phyloP scores from a whole-genome alignment of 2,329 filamentous ascomycete species.

The Talaromyces amestolkiae region DNA sequence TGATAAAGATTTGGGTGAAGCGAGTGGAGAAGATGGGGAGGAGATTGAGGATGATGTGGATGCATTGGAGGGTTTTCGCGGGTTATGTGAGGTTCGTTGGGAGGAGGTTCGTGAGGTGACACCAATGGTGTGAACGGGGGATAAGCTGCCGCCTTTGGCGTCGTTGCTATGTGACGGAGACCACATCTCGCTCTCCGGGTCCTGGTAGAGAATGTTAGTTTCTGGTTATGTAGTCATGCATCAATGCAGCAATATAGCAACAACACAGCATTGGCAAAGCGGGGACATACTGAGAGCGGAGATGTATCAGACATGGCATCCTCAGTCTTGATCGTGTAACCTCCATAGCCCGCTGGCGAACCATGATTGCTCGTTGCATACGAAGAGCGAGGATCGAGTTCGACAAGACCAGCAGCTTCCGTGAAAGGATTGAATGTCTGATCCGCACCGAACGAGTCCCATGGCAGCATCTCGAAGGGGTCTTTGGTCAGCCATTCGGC shows the following conservation, averaged over 20 bases:
- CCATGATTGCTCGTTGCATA: slow-evolving; percentile 9
- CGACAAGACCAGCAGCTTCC: slow-evolving; percentile 7
- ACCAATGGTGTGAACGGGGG: slow-evolving; percentile 6
- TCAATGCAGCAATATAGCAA: too few relatives aligned
- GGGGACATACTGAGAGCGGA: slow-evolving; percentile 15
- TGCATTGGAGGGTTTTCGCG: slow-evolving; percentile 16
- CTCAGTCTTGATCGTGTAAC: slow-evolving; percentile 17
- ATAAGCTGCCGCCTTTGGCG: slow-evolving; percentile 14
- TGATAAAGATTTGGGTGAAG: slow-evolving; percentile 9
- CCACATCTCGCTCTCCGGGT: slow-evolving; percentile 18
- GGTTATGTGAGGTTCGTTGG: neutral
- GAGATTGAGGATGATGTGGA: slow-evolving; percentile 8
- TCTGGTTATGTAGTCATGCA: neutral
- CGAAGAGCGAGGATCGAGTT: slow-evolving; percentile 13
- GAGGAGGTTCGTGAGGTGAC: neutral
- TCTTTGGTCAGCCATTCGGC: slow-evolving; percentile 19
- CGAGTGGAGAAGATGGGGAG: slow-evolving; percentile 9
- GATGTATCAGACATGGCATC: slow-evolving; percentile 18
- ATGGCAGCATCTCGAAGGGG: slow-evolving; percentile 14
- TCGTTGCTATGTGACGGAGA: slow-evolving; percentile 15
- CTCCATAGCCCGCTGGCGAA: slow-evolving; percentile 15
- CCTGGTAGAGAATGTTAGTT: neutral
- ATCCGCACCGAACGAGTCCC: slow-evolving; percentile 14
- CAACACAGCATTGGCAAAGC: neutral
- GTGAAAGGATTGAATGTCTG: slow-evolving; percentile 13